A percentile compares a stretch with the other conserved stretches of the same genome.
phyloP scores from a whole-genome alignment of 192 early-diverging fungal genomes.

The Ramicandelaber brevisporus region DNA sequence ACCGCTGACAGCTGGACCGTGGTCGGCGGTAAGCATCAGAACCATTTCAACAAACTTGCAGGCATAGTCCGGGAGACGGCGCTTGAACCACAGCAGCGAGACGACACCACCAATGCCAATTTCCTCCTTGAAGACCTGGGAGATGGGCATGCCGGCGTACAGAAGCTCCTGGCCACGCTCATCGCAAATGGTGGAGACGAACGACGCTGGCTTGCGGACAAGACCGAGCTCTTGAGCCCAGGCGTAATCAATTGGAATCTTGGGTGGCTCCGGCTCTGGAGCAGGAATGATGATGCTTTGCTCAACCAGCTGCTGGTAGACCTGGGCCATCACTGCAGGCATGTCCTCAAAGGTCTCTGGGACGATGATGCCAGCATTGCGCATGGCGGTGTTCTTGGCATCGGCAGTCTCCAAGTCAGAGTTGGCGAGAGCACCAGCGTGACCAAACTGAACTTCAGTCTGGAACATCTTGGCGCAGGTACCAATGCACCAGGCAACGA shows the following conservation, averaged over 20 bases:
- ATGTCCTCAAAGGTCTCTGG: constrained; percentile 91
- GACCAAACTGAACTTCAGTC: constrained; percentile 96
- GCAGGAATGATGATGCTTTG: constrained; percentile 36
- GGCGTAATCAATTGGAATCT: constrained; percentile 97
- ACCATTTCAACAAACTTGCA: constrained; percentile 99
- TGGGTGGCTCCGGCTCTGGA: constrained; percentile 79
- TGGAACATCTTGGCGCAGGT: constrained; percentile 98
- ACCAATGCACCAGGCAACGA: constrained; percentile 98
- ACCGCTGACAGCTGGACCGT: constrained; percentile 93
- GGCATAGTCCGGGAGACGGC: constrained; percentile 80
- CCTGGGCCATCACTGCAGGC: constrained; percentile 49
- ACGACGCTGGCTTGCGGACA: constrained; percentile 92
- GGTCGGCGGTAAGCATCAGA: constrained; percentile 96
- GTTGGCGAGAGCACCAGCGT: constrained; percentile 90
- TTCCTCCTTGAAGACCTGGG: constrained; percentile 94
- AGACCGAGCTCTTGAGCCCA: constrained; percentile 98
- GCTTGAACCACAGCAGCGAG: constrained; percentile 95
- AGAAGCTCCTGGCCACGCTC: constrained; percentile 97
- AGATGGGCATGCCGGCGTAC: constrained; percentile 96
- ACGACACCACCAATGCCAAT: constrained; percentile 97
- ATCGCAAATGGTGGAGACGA: constrained; percentile 96
- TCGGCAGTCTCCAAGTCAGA: constrained; percentile 88
- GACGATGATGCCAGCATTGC: constrained; percentile 66
- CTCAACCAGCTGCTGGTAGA: constrained; percentile 53
- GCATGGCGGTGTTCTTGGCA: constrained; percentile 79